A percentile compares a stretch with the other conserved stretches of the same genome.
Conservation (phyloP, 2,329 filamentous ascomycete genomes). For the Pyrenochaeta sp. region DNA sequence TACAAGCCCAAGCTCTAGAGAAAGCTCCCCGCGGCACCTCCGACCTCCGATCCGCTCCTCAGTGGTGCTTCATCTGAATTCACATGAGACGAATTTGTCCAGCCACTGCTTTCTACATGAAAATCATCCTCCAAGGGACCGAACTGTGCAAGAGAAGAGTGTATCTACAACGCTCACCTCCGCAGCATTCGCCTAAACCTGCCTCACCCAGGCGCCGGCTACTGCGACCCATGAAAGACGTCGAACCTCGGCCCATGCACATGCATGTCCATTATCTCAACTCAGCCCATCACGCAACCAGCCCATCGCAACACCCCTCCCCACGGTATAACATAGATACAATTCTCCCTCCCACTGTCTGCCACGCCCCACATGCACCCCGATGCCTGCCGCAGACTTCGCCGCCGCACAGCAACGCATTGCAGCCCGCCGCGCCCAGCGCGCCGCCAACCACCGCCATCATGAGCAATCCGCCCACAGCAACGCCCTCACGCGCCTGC, state of each 20-base stretch:
- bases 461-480: constrained; percentile 60
- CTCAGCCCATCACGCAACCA: constrained; percentile 31
- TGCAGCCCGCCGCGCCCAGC: constrained; percentile 77
- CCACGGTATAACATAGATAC: too few relatives aligned
- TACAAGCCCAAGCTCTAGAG: constrained; percentile 8
- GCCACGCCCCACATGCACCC: constrained; percentile 13
- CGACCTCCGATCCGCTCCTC: constrained; percentile 17
- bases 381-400: constrained; percentile 69
- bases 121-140: too few relatives aligned
- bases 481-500: constrained; percentile 49
- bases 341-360: constrained; percentile 2
- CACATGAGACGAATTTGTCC: neutral
- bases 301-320: too few relatives aligned
- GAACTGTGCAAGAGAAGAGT: too few relatives aligned
- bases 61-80: neutral
- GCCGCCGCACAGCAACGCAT: constrained; percentile 89
- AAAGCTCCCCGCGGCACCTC: constrained; percentile 33
- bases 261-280: too few relatives aligned
- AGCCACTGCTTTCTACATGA: too few relatives aligned
- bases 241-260: constrained; percentile 43
- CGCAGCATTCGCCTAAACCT: constrained; percentile 9
- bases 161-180: too few relatives aligned
- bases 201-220: constrained; percentile 6
- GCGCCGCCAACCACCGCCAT: constrained; percentile 71
- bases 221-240: neutral